Base-by-base conservation (phyloP, 768 basidiomycete species). In the Amanita thiersii region DNA sequence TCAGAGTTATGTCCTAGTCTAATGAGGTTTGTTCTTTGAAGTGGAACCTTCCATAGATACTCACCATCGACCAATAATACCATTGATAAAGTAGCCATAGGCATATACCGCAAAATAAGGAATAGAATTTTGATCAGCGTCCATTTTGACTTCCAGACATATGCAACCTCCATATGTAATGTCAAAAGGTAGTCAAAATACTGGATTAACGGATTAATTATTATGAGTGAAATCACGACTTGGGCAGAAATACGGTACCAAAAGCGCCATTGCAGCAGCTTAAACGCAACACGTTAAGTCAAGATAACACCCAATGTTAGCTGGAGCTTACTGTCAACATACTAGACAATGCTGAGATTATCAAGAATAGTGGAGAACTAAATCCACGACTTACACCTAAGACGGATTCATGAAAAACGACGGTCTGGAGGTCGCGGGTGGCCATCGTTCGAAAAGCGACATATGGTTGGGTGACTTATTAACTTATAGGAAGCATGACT, bases 51-150 rank as follows among this genome's bases (percentile, higher is more conserved):
- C 26, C 15, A 39, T 17, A 3, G 14, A 20, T 28, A 15, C 38
- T 42, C 17, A 42, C 40, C 31, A 21, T 42, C 31, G 12, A 42
- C 31, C 14, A 34, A 7, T 12, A 42, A 34, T 20, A 42, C 23
- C 21, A 24, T 11, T 2, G 31, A 23, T 19, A 42, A 10, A 29
- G 40, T n/a, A 9, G 19, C 18, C 10, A 42, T 30, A 10, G 40
- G 40, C 21, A 42, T 42, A 42, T 42, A 42, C 21, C 40, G 19
- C 21, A 42, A 8, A 7, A 42, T 24, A 30, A 42, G 11, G 24
- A 23, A 42, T 14, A 34, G 14, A 21, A 42, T 6, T 24, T 42
- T 42, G 12, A 42, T 15, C n/a, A 33, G 35, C 18, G 19, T 34
- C 40, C 40, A 42, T 18, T 25, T 42, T 18, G 40, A 34, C 21